Evolutionary conservation across 2,329 filamentous ascomycete genomes (phyloP), one percentile per base, ranked within the genome.

Genomic region (Mollisia scopiformis): DNA sequence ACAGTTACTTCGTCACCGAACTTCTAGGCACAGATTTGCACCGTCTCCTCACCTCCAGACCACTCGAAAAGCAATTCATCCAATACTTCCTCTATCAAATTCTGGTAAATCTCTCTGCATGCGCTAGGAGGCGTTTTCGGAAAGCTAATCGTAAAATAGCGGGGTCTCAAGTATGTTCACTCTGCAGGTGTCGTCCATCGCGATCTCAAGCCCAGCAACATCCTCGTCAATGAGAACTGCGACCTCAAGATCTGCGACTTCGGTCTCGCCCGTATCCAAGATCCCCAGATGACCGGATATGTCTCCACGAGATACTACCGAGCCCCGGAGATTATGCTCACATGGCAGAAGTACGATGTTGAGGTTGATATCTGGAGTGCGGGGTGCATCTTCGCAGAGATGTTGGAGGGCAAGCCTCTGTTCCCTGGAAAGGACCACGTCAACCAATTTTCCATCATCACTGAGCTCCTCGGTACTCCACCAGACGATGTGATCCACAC

Each of bases 51-150:
- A 98, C 94, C 54, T 98, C 95, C 51, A 85, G 95, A 75, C 95
- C 95, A 25, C 87, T 99, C 56, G 95, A 99, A 84, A 98, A 97
- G 81, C 95, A 99, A 78, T 99, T 99, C 78, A 98, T 99, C 73
- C 95, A 99, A 81, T 99, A 99, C 81, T 99, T 99, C 77, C 86
- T 99, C 63, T 99, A 99, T 79, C 95, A 99, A 79, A 99, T 99
- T 73, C 86, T 98, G 83, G 94, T 97, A 80, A 72, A 89, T 59
- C 46, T n/a, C 21, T 31, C 55, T 30, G 25, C 13, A 47, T 28
- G 25, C 43, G 43, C 43, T 47, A 47, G 16, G 25, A 11, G 21
- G 21, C 3, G n/a, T 11, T 47, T 47, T 14, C n/a, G n/a, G 21
- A 7, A 25, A 6, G 11, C 23, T 37, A 69, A 52, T 55, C 51